Conservation (phyloP, 306 rosid species). For the Malus orientalis region DNA sequence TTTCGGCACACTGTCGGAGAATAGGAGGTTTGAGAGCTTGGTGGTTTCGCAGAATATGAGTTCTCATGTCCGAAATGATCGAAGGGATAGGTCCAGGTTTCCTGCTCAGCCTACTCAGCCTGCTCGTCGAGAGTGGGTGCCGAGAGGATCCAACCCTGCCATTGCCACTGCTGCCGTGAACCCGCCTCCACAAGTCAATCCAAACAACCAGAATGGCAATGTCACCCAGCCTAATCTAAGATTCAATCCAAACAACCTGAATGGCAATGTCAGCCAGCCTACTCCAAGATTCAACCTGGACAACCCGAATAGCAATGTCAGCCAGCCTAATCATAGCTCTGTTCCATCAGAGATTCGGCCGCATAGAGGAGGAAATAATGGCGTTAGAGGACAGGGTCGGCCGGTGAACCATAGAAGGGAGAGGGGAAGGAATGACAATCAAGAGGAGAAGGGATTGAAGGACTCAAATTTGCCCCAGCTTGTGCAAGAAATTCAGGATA, state of each 20-base stretch:
- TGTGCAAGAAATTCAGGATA: slow-evolving; percentile 89
- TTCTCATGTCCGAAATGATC: slow-evolving; percentile 35
- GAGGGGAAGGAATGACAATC: slow-evolving; percentile 29
- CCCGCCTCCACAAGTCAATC: neutral
- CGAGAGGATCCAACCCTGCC: slow-evolving; percentile 25
- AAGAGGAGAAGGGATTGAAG: slow-evolving; percentile 23
- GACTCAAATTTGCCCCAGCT: slow-evolving; percentile 68
- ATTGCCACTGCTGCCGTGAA: neutral
- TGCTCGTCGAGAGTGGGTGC: slow-evolving; percentile 54
- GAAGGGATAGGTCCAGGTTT: slow-evolving; percentile 49
- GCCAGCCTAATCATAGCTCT: slow-evolving; percentile 15
- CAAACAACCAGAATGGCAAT: too few relatives aligned
- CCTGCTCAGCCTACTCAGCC: slow-evolving; percentile 33
- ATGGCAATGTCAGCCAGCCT: neutral
- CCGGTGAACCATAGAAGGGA: slow-evolving; percentile 29
- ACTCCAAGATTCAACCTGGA: neutral
- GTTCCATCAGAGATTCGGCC: neutral
- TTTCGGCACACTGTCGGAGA: slow-evolving; percentile 10
- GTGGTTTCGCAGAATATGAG: slow-evolving; percentile 39
- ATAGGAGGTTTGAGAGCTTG: neutral
- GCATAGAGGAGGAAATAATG: slow-evolving; percentile 26
- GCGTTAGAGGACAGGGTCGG: slow-evolving; percentile 23
- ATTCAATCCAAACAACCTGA: neutral
- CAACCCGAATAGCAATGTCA: neutral
- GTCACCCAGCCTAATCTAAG: too few relatives aligned